These are phyloP conservation scores for Ustilago curta DNA, from an alignment of 1,284 basidiomycete species.

Conservation along the genomic window DNA sequence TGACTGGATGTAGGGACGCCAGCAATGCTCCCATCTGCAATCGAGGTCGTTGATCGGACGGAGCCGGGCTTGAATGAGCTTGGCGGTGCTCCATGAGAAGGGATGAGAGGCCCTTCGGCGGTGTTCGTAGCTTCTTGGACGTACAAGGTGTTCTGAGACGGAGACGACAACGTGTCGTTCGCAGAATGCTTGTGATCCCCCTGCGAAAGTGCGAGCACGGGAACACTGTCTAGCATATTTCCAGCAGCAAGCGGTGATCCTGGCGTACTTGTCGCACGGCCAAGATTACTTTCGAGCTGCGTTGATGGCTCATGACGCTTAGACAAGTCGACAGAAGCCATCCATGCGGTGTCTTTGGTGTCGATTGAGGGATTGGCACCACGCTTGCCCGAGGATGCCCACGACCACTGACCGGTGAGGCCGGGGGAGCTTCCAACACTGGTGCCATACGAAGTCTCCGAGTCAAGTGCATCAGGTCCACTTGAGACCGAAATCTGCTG, in stretches of 20 bases:
- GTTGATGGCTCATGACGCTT: background rate
- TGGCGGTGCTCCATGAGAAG: background rate
- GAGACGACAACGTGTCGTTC: conserved; percentile 13
- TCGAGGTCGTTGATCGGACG: background rate
- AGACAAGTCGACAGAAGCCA: conserved; percentile 13
- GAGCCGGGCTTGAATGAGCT: background rate
- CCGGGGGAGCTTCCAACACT: conserved; percentile 44
- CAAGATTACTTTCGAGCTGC: background rate
- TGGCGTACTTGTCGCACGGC: conserved; percentile 6
- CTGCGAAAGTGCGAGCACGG: background rate
- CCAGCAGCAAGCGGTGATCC: conserved; percentile 16
- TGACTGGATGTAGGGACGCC: conserved; percentile 3
- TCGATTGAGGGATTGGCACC: conserved; percentile 11
- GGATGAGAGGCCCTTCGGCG: background rate
- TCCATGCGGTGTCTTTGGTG: conserved; percentile 19
- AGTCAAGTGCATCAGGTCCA: conserved; percentile 36
- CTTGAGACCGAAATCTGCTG: conserved; percentile 32
- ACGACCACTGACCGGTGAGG: conserved; percentile 15
- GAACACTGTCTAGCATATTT: conserved; percentile 13
- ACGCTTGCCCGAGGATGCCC: conserved; percentile 15
- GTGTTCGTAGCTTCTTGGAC: background rate
- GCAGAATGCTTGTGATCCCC: conserved; percentile 15
- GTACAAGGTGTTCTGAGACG: background rate
- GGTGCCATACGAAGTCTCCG: conserved; percentile 47
- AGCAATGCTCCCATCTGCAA: conserved; percentile 8